Conservation (phyloP, 805 yeast genomes). For the Kuraishia borneana region DNA sequence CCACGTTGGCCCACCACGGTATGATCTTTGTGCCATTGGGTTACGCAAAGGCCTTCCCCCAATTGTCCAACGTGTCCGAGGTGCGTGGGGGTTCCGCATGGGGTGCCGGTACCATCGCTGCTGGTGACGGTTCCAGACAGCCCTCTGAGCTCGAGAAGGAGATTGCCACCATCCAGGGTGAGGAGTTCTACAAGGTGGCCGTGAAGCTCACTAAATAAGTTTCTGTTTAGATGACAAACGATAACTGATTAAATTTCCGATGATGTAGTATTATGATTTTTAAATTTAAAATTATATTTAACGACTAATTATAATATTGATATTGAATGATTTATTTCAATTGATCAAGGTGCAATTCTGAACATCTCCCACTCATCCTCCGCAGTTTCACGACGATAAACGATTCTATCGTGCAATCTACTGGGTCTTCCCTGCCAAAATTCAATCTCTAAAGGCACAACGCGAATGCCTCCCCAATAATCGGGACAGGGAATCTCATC, state of each 20-base stretch:
- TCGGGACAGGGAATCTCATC: slow-evolving; percentile 82
- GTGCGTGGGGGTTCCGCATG: slow-evolving; percentile 76
- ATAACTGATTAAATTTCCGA: not conserved
- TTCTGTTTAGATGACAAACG: not conserved
- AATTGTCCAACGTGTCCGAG: slow-evolving; percentile 44
- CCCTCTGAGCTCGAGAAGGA: slow-evolving; percentile 54
- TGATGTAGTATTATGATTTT: not conserved
- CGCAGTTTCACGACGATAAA: slow-evolving; percentile 44
- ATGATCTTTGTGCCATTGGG: slow-evolving; percentile 75
- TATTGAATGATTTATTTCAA: slow-evolving; percentile 6
- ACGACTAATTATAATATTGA: slow-evolving; percentile 8
- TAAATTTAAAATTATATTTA: no score
- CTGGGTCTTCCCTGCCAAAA: slow-evolving; percentile 96
- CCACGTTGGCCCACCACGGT: slow-evolving; percentile 70
- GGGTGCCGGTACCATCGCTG: slow-evolving; percentile 81
- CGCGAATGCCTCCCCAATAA: slow-evolving; percentile 89
- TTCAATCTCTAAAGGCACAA: slow-evolving; percentile 83
- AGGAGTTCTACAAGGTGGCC: slow-evolving; percentile 40
- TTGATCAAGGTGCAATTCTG: slow-evolving; percentile 56
- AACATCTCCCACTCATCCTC: slow-evolving; percentile 48
- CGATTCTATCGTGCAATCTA: slow-evolving; percentile 83
- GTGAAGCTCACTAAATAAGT: slow-evolving; percentile 11
- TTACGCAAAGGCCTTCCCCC: slow-evolving; percentile 43
- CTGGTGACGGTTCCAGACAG: slow-evolving; percentile 63
- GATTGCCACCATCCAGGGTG: slow-evolving; percentile 59